Percentiles rank a stretch among this genome's conserved stretches.
phyloP scores from a whole-genome alignment of 2,329 filamentous ascomycete species.

The Escovopsis weberi region DNA sequence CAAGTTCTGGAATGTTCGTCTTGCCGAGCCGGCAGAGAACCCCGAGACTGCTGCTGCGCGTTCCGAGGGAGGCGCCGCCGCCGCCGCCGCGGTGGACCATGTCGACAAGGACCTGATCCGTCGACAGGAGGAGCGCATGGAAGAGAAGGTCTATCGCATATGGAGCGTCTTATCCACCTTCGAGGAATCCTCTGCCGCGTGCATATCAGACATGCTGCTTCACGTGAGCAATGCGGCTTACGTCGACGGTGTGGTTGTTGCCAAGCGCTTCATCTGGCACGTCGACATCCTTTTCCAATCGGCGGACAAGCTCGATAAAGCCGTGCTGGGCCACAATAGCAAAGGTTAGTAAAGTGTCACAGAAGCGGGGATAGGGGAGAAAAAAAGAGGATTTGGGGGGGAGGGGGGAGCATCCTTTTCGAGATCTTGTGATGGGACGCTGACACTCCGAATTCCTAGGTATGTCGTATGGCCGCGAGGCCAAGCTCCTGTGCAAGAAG shows the following conservation, averaged over 20 bases:
- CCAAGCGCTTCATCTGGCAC: slow-evolving; percentile 91
- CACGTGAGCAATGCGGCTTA: slow-evolving; percentile 98
- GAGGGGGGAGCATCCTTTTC: neutral
- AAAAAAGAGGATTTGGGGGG: neutral
- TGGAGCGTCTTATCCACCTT: slow-evolving; percentile 97
- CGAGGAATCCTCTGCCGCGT: slow-evolving; percentile 92
- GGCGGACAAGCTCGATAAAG: slow-evolving; percentile 68
- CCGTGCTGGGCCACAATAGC: slow-evolving; percentile 52
- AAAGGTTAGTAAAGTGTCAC: slow-evolving; percentile 46
- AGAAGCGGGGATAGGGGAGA: neutral
- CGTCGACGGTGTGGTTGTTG: slow-evolving; percentile 84
- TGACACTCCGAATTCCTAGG: slow-evolving; percentile 30
- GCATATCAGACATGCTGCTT: slow-evolving; percentile 96
- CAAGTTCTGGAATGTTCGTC: slow-evolving; percentile 97
- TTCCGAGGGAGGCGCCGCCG: slow-evolving; percentile 12
- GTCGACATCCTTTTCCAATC: slow-evolving; percentile 86
- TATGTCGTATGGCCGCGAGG: slow-evolving; percentile 82
- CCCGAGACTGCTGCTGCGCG: slow-evolving; percentile 21
- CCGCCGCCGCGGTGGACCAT: slow-evolving; percentile 25
- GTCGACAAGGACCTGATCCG: slow-evolving; percentile 63
- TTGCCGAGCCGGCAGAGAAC: slow-evolving; percentile 47
- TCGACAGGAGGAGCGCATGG: slow-evolving; percentile 82
- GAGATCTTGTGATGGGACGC: neutral
- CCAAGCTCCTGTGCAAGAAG: slow-evolving; percentile 99
- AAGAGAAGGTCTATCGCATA: slow-evolving; percentile 94